phyloP scores from a whole-genome alignment of 306 rosid genomes.

The Hylodesmum podocarpum region DNA sequence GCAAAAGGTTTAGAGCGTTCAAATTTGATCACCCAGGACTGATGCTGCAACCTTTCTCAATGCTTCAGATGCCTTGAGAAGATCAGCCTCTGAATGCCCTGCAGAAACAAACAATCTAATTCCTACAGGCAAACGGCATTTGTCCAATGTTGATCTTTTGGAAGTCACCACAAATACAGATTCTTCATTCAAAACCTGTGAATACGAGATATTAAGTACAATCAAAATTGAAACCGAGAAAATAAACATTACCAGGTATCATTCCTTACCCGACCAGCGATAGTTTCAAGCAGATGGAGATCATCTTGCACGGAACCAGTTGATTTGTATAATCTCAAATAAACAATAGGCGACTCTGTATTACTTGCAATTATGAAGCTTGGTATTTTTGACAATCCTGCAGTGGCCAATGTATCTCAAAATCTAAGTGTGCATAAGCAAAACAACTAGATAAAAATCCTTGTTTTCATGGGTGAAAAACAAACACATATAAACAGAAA shows the following conservation, averaged over 20 bases:
- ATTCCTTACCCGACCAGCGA: constrained; percentile 68
- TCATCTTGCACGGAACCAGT: constrained; percentile 66
- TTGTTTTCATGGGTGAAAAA: not conserved
- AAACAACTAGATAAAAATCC: not conserved
- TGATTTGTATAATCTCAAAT: constrained; percentile 71
- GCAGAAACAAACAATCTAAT: constrained; percentile 84
- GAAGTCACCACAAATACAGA: constrained; percentile 66
- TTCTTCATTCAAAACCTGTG: constrained; percentile 78
- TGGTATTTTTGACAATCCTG: constrained; percentile 66
- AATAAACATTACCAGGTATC: not conserved
- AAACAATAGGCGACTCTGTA: constrained; percentile 87
- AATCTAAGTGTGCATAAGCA: constrained; percentile 13
- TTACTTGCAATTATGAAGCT: constrained; percentile 71
- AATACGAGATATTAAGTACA: constrained; percentile 17
- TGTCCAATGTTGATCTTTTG: constrained; percentile 81
- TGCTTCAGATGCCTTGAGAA: constrained; percentile 68
- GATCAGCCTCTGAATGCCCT: constrained; percentile 78
- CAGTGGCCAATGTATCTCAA: constrained; percentile 33
- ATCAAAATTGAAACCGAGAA: constrained; percentile 19
- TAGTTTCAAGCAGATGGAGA: constrained; percentile 64
- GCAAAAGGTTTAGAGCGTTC: constrained; percentile 28
- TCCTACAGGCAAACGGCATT: constrained; percentile 76
- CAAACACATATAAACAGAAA: not conserved
- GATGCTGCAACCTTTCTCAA: constrained; percentile 63
- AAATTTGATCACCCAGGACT: constrained; percentile 53